Base-by-base conservation (phyloP, 2,329 filamentous ascomycete species). In the Ophiocordyceps camponoti-floridani region DNA sequence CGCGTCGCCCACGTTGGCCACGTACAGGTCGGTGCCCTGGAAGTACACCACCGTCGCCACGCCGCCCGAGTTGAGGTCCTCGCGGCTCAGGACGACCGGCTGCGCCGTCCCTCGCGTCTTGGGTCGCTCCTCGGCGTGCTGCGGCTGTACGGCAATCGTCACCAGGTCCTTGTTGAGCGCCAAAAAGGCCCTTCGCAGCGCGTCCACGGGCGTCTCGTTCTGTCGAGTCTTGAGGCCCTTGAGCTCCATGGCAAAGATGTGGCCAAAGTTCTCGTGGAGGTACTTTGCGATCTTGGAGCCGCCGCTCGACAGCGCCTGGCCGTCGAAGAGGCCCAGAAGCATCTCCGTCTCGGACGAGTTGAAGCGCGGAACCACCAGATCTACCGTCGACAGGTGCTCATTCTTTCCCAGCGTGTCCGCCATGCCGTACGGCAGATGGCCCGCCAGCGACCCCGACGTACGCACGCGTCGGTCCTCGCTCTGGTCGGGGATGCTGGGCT, bases 271-370 rank as follows among this genome's bases (percentile, higher is more conserved):
- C 63, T 98, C 91, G 57, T 98, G 89, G 28, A 98, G 68, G 55
- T 85, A 98, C 59, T 95, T 96, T 51, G 91, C 88, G 53, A 98
- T 85, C 65, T 93, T 93, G 49, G 88, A 95, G 40, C 91, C 93
- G 48, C 88, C 84, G 48, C 77, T 87, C 2, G 85, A 84, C 47
- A 93, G 70, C n/a, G 81, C 76, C 58, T 95, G 85, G 4, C 91
- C 91, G 58, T 98, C 93, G 56, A 98, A 98, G 61, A 98, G 73
- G n/a, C 89, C 91, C 41, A 98, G 66, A 2, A 98, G 71, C 41
- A 85, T 88, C 60, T 96, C 88, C 40, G 85, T 82, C 52, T 96
- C 87, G 44, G 83, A 84, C 14, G 87, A 84, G 56, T 88, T 83
- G 65, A 95, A 91, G 41, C 85, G 78, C 11, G 91, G 91, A 28